Percentiles rank a stretch among this genome's conserved stretches.
Conservation (phyloP, 1,139 yeast genomes). For the Saccharomyces pastorianus region DNA sequence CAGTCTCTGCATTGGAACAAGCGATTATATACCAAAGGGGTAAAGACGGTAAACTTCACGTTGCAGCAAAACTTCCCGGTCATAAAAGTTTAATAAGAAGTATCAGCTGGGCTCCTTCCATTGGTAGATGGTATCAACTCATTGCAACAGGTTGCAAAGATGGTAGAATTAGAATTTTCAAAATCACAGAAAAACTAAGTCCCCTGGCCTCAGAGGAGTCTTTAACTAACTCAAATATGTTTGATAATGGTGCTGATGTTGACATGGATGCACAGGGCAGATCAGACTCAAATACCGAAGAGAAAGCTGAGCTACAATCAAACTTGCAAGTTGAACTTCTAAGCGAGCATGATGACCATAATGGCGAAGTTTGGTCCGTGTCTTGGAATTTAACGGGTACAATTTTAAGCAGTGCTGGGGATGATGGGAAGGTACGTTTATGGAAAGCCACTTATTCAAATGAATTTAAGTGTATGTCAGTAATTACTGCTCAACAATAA, state of each 20-base stretch:
- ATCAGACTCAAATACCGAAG: slow-evolving; percentile 9
- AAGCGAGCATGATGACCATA: slow-evolving; percentile 63
- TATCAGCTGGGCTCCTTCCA: slow-evolving; percentile 94
- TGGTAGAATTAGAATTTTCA: slow-evolving; percentile 81
- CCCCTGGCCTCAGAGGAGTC: slow-evolving; percentile 6
- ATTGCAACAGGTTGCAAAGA: slow-evolving; percentile 95
- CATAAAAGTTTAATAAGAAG: slow-evolving; percentile 83
- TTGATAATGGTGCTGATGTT: slow-evolving; percentile 8
- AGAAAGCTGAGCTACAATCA: slow-evolving; percentile 8
- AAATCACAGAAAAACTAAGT: slow-evolving; percentile 42
- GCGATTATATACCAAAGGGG: slow-evolving; percentile 67
- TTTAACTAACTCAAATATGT: slow-evolving; percentile 25
- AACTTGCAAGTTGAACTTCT: slow-evolving; percentile 40
- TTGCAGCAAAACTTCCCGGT: slow-evolving; percentile 49
- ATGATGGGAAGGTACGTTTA: slow-evolving; percentile 82
- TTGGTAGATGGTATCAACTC: slow-evolving; percentile 82
- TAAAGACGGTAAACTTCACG: slow-evolving; percentile 39
- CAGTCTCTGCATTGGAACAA: slow-evolving; percentile 80
- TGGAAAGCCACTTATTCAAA: slow-evolving; percentile 87
- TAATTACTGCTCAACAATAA: slow-evolving; percentile 56
- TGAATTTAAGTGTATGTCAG: slow-evolving; percentile 89
- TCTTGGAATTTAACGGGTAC: slow-evolving; percentile 94
- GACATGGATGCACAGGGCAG: slow-evolving; percentile 12
- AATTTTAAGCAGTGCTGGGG: slow-evolving; percentile 86
- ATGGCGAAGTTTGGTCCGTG: slow-evolving; percentile 92